Base-by-base conservation (phyloP, 805 yeast genomes). In the Teunomyces aglyptinius region DNA sequence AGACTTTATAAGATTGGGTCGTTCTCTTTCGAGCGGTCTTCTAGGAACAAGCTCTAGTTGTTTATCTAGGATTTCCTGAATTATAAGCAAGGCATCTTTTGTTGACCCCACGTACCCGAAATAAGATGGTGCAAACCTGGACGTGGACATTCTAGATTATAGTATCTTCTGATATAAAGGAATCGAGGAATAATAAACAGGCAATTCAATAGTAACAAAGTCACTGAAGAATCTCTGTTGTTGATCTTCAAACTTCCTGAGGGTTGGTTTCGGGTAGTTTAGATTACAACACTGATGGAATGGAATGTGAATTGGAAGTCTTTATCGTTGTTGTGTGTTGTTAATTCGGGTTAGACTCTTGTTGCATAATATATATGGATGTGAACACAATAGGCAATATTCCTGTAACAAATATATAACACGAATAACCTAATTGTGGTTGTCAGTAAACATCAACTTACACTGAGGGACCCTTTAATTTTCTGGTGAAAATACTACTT, bases 21-120 rank as follows among this genome's bases (percentile, higher is more conserved):
- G 73, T 65, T 90, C 97, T 18, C 81, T 71, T 57, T 89, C 96
- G 49, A 82, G 86, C 0, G 96, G 96, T 44, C 98, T 74, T 45
- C 96, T 77, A 12, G 83, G 78, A 1, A 89, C 86, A 10, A 82
- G 72, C 10, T 73, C 74, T 10, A 90, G 68, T 41, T 71, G 72
- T 20, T 83, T 81, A 44, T 80, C 78, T 20, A 89, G 60, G 7
- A 85, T 82, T n/a, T 89, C 91, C 59, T 91, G 96, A 40, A 91
- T 78, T 5, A 91, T 76, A 3, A 88, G 63, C 41, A 91, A 70
- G 1, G 97, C 96, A 61, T 91, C 97, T 48, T 80, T 80, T 18
- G 95, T 87, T 26, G 89, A 81, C 12, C 85, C 86, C 36, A 91
- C 85, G 58, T 83, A 89, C 4, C 97, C 94, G 44, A 67, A 67